Evolutionary conservation across 192 early-diverging fungal genomes (phyloP).

Genomic region (Backusella tarrabulga): DNA sequence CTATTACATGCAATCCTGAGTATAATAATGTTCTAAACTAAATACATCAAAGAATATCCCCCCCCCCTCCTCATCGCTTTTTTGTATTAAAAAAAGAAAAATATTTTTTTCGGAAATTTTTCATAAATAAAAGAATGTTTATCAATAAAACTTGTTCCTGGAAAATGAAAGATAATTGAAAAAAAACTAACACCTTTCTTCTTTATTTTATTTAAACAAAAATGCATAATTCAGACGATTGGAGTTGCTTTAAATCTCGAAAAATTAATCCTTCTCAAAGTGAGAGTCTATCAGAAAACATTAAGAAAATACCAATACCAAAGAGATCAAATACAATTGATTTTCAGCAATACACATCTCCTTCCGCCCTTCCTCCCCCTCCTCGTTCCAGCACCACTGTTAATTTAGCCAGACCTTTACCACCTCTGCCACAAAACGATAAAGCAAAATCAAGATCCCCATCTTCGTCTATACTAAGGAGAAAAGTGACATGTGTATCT

Average conservation of each 20-base stretch:
- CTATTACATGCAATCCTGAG: constrained; percentile 14
- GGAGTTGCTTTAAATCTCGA: background rate
- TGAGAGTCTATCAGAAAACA: background rate
- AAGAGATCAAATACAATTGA: constrained; percentile 4
- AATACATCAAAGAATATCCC: background rate
- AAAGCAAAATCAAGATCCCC: background rate
- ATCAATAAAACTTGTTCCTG: constrained; percentile 1
- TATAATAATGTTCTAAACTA: constrained; percentile 4
- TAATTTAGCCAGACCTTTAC: background rate
- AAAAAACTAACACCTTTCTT: background rate
- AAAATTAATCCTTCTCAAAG: background rate
- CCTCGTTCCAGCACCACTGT: background rate
- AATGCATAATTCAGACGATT: background rate
- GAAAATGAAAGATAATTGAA: background rate
- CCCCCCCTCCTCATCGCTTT: background rate
- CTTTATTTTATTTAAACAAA: background rate
- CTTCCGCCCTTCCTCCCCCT: background rate
- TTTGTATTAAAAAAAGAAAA: constrained; percentile 9
- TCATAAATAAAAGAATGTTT: background rate
- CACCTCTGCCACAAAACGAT: background rate
- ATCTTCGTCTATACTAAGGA: background rate
- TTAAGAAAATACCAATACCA: background rate
- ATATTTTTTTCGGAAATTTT: background rate
- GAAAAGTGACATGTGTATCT: background rate
- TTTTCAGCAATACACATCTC: background rate